These are phyloP conservation scores for Hygrophila difformis DNA, from an alignment of 257 asterid species.

Conservation along the genomic window DNA sequence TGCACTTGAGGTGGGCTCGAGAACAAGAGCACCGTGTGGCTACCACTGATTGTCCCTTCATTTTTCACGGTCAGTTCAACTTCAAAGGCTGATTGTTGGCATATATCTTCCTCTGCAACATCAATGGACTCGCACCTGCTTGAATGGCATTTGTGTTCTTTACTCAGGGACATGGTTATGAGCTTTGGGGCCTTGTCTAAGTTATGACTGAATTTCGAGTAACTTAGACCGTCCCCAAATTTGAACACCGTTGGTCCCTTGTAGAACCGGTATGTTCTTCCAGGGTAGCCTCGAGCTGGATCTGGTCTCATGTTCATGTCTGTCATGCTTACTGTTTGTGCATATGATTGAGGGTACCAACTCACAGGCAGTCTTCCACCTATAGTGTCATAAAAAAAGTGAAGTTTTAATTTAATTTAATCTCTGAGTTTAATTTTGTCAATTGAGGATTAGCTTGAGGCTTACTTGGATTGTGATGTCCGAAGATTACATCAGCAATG, in stretches of 20 bases:
- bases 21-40: conserved; percentile 41
- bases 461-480: conserved; percentile 69
- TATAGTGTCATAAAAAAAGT: too few relatives aligned
- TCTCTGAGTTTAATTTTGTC: too few relatives aligned
- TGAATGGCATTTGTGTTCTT: conserved; percentile 35
- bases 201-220: conserved; percentile 30
- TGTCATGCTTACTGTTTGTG: conserved; percentile 53
- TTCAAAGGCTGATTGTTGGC: conserved; percentile 22
- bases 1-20: conserved; percentile 42
- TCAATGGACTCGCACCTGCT: conserved; percentile 32
- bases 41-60: conserved; percentile 40
- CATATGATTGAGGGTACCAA: conserved; percentile 80
- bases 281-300: conserved; percentile 57
- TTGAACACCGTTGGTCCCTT: conserved; percentile 50
- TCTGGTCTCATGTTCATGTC: conserved; percentile 82
- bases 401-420: too few relatives aligned
- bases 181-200: conserved; percentile 24
- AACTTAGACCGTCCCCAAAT: conserved; percentile 75
- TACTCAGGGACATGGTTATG: conserved; percentile 27
- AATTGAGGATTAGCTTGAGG: neutral
- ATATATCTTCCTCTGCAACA: conserved; percentile 23
- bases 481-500: conserved; percentile 60
- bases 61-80: conserved; percentile 39
- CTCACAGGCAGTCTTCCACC: conserved; percentile 92
- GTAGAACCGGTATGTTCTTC: conserved; percentile 75